Evolutionary conservation across 1,284 basidiomycete species (phyloP), one percentile per base, ranked within the genome.

Genomic region (Apiotrichum akiyoshidainum): DNA sequence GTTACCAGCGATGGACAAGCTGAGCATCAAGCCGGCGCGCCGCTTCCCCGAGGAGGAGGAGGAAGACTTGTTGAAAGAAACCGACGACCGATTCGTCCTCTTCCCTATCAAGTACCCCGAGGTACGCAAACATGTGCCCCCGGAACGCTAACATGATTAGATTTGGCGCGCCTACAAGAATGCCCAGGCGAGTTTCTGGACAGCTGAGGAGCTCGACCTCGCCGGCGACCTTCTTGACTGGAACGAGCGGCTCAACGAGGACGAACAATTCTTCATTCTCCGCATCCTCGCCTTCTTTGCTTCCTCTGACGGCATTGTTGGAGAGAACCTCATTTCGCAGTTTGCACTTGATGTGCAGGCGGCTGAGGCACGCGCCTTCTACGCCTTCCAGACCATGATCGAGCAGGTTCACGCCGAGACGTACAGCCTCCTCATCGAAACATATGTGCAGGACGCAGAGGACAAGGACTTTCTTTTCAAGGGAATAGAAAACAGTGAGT

Each of bases 321-420:
- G 96, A 73, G 75, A 96, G 74, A 97, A 97, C 76, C 83, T 97
- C 5, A 82, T 96, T 50, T 90, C 95, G 73, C 87, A 92, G 22
- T 97, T 95, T 80, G 90, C 90, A n/a, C 87, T 88, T 58, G 92
- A 97, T 73, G 92, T 97, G 0, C 92, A 97, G 74, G 86, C 83
- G 5, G 90, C 94, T 10, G 93, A 97, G 79, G 94, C 93, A 0
- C 87, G 92, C 11, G 95, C 90, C 71, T 98, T 98, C 81, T 97
- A 97, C 71, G 92, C 93, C 1, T 97, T 96, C 82, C 93, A 97
- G 74, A 92, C 95, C 68, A 97, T 96, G 93, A 97, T 96, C 86
- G 82, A 83, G 71, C 82, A 83, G 70, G 81, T 83, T 21, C 82
- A 83, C 67, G 81, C 82, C 31, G 82, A 83, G 70, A 82, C 82